Conservation (phyloP, 352 stramenopile genomes). For the Phytophthora pini region DNA sequence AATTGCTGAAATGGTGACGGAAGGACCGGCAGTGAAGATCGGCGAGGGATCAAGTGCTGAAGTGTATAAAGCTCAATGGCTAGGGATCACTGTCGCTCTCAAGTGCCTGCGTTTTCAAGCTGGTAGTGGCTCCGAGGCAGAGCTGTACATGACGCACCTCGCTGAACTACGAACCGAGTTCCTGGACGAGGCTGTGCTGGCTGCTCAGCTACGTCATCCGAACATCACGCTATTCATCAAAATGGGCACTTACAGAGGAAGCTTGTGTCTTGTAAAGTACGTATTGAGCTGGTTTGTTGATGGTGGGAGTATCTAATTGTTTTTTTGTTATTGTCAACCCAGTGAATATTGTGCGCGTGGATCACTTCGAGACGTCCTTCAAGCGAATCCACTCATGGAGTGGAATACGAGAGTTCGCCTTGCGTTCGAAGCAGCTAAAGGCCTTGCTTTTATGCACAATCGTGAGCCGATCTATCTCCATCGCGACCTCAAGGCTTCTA, state of each 20-base stretch:
- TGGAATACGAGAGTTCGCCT: constrained; percentile 75
- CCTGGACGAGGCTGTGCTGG: constrained; percentile 69
- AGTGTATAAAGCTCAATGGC: constrained; percentile 74
- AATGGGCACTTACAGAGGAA: constrained; percentile 66
- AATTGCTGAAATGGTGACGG: constrained; percentile 66
- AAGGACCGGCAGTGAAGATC: constrained; percentile 69
- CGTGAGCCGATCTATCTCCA: constrained; percentile 77
- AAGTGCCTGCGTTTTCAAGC: constrained; percentile 69
- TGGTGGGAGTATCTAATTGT: background rate
- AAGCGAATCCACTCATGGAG: constrained; percentile 65
- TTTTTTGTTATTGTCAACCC: constrained; percentile 10
- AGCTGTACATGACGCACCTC: constrained; percentile 76
- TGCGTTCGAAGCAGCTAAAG: constrained; percentile 73
- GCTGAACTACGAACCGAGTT: constrained; percentile 68
- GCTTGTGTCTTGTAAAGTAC: constrained; percentile 79
- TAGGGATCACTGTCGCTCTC: constrained; percentile 79
- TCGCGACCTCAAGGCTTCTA: constrained; percentile 76
- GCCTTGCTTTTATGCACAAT: constrained; percentile 84
- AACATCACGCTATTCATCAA: constrained; percentile 86
- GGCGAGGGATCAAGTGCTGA: constrained; percentile 69
- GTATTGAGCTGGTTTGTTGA: constrained; percentile 20
- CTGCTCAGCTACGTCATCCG: constrained; percentile 65
- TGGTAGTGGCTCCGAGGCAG: constrained; percentile 40
- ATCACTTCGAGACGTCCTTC: constrained; percentile 67
- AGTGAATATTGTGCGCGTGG: constrained; percentile 76